A percentile compares a stretch with the other conserved stretches of the same genome.
phyloP scores from a whole-genome alignment of 2,329 filamentous ascomycete species.

The Raffaelea deltoideospora region DNA sequence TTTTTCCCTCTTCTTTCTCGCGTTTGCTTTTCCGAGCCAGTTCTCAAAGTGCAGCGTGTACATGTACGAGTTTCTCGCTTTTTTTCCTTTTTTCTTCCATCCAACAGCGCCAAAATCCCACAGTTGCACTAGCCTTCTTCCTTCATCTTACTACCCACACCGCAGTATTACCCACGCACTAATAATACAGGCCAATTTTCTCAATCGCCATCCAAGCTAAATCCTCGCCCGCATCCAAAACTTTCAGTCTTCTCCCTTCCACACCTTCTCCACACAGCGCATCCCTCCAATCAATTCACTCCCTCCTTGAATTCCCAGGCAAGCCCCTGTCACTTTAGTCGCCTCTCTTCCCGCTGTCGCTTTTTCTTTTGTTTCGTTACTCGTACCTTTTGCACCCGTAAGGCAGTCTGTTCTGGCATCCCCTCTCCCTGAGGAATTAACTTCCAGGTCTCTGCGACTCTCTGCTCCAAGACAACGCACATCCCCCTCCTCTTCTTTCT shows the following conservation, averaged over 20 bases:
- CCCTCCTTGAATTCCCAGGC: constrained; percentile 8
- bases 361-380: not conserved
- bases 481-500: not conserved
- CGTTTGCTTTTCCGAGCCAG: no score
- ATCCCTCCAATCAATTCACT: constrained; percentile 7
- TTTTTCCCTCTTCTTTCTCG: not conserved
- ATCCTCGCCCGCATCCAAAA: not conserved
- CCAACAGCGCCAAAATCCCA: no score
- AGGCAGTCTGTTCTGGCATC: not conserved
- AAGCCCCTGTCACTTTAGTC: constrained; percentile 6
- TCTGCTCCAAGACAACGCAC: not conserved
- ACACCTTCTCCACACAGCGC: constrained; percentile 5
- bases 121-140: no score
- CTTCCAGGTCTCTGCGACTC: constrained; percentile 1
- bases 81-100: not conserved
- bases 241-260: not conserved
- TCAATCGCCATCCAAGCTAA: no score
- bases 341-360: not conserved
- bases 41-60: no score
- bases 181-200: no score
- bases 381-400: not conserved
- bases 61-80: no score
- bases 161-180: no score
- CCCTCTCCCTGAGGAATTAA: not conserved
- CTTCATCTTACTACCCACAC: no score